These are phyloP conservation scores for Ganoderma meredithae DNA, from an alignment of 1,284 basidiomycete species.

Conservation along the genomic window DNA sequence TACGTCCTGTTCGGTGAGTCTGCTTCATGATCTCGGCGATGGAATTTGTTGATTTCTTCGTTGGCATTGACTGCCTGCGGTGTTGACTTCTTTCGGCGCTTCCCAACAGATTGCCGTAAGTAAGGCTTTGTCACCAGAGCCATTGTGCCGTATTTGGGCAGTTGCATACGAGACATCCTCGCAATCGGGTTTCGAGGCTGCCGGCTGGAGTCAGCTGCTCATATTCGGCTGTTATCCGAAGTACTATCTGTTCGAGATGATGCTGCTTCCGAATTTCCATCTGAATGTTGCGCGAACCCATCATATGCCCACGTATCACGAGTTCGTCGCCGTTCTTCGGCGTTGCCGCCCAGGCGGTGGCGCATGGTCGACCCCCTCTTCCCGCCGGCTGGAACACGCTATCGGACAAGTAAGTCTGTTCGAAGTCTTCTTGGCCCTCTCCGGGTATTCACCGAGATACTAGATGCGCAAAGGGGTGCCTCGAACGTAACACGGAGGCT, in stretches of 20 bases:
- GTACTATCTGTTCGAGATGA: constrained; percentile 8
- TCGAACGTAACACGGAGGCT: constrained; percentile 9
- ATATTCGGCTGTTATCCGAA: constrained; percentile 18
- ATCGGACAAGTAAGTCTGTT: not conserved
- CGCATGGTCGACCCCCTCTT: constrained; percentile 7
- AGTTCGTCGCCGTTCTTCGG: constrained; percentile 22
- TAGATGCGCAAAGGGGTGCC: constrained; percentile 7
- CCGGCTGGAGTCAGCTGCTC: not conserved
- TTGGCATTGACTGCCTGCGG: too few relatives aligned
- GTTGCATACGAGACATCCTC: not conserved
- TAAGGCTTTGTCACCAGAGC: not conserved
- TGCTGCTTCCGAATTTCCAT: constrained; percentile 25
- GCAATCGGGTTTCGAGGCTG: constrained; percentile 15
- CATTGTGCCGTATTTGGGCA: constrained; percentile 25
- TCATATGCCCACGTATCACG: constrained; percentile 30
- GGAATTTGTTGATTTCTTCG: not conserved
- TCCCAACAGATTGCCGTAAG: constrained; percentile 10
- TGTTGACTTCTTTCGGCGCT: not conserved
- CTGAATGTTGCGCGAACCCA: constrained; percentile 7
- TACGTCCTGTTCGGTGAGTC: not conserved
- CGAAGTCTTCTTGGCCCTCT: constrained; percentile 1
- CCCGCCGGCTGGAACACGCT: not conserved
- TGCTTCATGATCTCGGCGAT: not conserved
- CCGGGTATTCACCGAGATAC: constrained; percentile 27
- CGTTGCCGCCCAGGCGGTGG: constrained; percentile 21